A percentile compares a stretch with the other conserved stretches of the same genome.
Conservation (phyloP, 2,329 filamentous ascomycete species). For the Fusarium sp. region DNA sequence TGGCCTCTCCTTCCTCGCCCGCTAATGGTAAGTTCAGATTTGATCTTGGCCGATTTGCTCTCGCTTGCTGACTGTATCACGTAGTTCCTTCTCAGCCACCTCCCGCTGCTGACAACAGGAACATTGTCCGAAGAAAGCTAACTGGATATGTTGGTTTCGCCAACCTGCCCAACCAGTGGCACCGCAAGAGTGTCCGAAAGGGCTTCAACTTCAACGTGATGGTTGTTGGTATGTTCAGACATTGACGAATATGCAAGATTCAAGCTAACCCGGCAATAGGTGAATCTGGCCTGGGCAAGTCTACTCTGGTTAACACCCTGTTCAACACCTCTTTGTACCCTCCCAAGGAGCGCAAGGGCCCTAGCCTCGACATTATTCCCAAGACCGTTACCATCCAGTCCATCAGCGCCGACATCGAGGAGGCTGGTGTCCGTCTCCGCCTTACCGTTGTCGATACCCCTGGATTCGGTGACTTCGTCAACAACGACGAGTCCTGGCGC, state of each 20-base stretch:
- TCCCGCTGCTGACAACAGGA: slow-evolving; percentile 77
- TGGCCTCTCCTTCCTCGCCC: slow-evolving; percentile 59
- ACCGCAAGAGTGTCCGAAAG: slow-evolving; percentile 99
- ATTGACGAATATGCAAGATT: background rate
- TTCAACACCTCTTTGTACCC: slow-evolving; percentile 99
- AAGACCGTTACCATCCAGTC: slow-evolving; percentile 97
- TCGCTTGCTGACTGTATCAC: slow-evolving; percentile 14
- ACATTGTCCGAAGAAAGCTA: slow-evolving; percentile 98
- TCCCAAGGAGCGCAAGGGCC: slow-evolving; percentile 97
- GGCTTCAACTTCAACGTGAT: slow-evolving; percentile 99
- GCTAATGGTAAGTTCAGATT: slow-evolving; percentile 55
- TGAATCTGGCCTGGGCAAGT: slow-evolving; percentile 99
- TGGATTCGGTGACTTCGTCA: slow-evolving; percentile 98
- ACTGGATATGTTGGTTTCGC: slow-evolving; percentile 99
- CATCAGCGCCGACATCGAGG: slow-evolving; percentile 96
- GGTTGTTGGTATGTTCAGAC: slow-evolving; percentile 87
- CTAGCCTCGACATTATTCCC: slow-evolving; percentile 97
- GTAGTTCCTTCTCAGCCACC: slow-evolving; percentile 59
- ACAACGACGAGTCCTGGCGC: slow-evolving; percentile 99
- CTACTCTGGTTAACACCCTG: slow-evolving; percentile 97
- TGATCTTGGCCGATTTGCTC: too few relatives aligned
- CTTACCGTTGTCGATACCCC: slow-evolving; percentile 98
- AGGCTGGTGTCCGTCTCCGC: slow-evolving; percentile 96
- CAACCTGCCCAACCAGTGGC: slow-evolving; percentile 99
- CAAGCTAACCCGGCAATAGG: slow-evolving; percentile 66